phyloP scores from a whole-genome alignment of 2,329 filamentous ascomycete genomes.

The Claviceps maximensis region DNA sequence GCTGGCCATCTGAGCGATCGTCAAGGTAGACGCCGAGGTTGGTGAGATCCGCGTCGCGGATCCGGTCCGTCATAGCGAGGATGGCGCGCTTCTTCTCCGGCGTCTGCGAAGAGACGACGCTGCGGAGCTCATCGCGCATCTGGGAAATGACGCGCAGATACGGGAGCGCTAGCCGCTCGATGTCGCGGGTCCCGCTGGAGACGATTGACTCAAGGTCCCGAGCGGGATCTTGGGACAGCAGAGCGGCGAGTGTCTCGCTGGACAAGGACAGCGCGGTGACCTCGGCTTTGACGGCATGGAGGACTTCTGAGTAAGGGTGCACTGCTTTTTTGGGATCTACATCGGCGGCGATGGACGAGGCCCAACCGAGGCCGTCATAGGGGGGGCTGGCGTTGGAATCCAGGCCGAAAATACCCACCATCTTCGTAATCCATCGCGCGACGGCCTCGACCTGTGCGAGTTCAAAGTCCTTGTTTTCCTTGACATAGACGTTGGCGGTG shows the following conservation, averaged over 20 bases:
- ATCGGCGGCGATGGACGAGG: constrained; percentile 25
- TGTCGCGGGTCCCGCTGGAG: constrained; percentile 32
- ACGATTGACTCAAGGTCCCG: constrained; percentile 33
- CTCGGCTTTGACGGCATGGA: constrained; percentile 32
- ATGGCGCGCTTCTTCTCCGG: constrained; percentile 54
- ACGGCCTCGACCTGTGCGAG: constrained; percentile 38
- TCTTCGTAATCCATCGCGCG: constrained; percentile 68
- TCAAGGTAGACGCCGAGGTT: constrained; percentile 80
- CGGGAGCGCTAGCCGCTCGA: constrained; percentile 39
- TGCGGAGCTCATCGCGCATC: constrained; percentile 49
- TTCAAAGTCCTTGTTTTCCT: constrained; percentile 32
- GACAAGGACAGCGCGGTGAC: constrained; percentile 34
- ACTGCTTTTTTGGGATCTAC: constrained; percentile 33
- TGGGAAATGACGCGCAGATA: constrained; percentile 42
- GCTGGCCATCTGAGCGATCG: constrained; percentile 54
- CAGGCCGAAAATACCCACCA: constrained; percentile 75
- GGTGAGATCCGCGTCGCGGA: constrained; percentile 71
- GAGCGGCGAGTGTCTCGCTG: constrained; percentile 27
- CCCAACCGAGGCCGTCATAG: constrained; percentile 45
- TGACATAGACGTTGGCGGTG: constrained; percentile 54
- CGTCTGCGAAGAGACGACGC: constrained; percentile 32
- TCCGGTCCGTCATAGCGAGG: constrained; percentile 61
- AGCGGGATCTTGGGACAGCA: constrained; percentile 31
- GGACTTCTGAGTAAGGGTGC: constrained; percentile 32
- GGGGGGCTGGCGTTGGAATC: constrained; percentile 45